These are phyloP conservation scores for Pelargonium nanum DNA, from an alignment of 345 rosid species.

Conservation along the genomic window DNA sequence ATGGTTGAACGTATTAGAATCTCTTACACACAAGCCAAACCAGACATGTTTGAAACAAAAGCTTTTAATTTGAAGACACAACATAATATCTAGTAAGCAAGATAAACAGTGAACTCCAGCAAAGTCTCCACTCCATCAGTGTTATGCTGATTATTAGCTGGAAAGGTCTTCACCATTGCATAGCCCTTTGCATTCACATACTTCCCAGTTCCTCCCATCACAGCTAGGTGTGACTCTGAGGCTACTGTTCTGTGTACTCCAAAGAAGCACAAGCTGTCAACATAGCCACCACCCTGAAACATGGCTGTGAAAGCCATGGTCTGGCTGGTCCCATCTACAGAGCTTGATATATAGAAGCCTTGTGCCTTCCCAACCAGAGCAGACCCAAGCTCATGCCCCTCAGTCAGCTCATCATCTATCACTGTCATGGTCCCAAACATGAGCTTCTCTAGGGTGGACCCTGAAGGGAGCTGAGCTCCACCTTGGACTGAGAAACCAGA, in stretches of 20 bases:
- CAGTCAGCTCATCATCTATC: constrained; percentile 70
- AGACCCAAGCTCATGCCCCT: constrained; percentile 60
- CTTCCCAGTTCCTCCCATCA: constrained; percentile 90
- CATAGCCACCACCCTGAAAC: constrained; percentile 63
- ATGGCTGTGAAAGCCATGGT: constrained; percentile 70
- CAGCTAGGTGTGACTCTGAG: constrained; percentile 67
- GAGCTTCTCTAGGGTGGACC: constrained; percentile 41
- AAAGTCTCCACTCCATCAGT: constrained; percentile 68
- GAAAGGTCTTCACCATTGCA: constrained; percentile 57
- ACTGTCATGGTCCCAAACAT: constrained; percentile 84
- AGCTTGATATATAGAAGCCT: constrained; percentile 73
- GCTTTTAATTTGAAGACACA: background rate
- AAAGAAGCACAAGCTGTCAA: constrained; percentile 64
- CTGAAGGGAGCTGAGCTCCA: constrained; percentile 49
- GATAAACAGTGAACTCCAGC: constrained; percentile 44
- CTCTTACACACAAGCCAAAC: no score
- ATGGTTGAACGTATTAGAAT: no score
- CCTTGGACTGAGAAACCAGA: constrained; percentile 29
- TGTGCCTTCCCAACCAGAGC: constrained; percentile 70
- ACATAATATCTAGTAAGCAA: constrained; percentile 25
- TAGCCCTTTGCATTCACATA: constrained; percentile 64
- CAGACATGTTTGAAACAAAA: background rate
- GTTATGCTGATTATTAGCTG: constrained; percentile 37
- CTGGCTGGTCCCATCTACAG: constrained; percentile 67
- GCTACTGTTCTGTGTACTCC: constrained; percentile 63